phyloP scores from a whole-genome alignment of 2,329 filamentous ascomycete genomes.

The Cladophialophora chaetospira region DNA sequence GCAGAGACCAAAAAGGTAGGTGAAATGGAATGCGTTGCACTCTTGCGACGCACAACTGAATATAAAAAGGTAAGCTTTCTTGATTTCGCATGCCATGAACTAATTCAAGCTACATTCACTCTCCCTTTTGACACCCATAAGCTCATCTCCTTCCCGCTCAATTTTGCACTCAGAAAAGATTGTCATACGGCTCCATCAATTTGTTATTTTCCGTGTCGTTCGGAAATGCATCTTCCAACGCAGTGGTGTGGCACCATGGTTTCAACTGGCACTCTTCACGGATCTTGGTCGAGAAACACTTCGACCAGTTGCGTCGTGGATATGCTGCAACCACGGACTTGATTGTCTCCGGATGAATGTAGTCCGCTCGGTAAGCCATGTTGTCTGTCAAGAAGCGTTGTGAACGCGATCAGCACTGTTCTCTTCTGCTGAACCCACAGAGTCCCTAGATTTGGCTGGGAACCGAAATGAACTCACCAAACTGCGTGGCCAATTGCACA shows the following conservation, averaged over 20 bases:
- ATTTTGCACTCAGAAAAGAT: not conserved
- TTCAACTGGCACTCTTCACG: not conserved
- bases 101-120: too few species aligned
- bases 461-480: not conserved
- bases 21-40: not conserved
- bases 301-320: not conserved
- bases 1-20: not conserved
- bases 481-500: not conserved
- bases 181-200: not conserved
- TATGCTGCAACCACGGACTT: not conserved
- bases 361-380: not conserved
- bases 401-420: not conserved
- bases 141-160: too few species aligned
- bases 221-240: not conserved
- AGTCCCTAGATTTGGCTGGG: too few species aligned
- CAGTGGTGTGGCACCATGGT: not conserved
- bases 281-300: not conserved
- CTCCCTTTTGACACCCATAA: not conserved
- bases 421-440: not conserved
- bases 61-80: too few species aligned
- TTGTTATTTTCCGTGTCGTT: not conserved
- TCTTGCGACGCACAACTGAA: too few species aligned
- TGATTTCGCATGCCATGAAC: too few species aligned
- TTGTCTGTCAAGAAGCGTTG: not conserved
- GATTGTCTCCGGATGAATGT: not conserved